A percentile compares a stretch with the other conserved stretches of the same genome.
Evolutionary conservation across 169 alveolate genomes (phyloP).

Genomic region (Plasmodium malariae): DNA sequence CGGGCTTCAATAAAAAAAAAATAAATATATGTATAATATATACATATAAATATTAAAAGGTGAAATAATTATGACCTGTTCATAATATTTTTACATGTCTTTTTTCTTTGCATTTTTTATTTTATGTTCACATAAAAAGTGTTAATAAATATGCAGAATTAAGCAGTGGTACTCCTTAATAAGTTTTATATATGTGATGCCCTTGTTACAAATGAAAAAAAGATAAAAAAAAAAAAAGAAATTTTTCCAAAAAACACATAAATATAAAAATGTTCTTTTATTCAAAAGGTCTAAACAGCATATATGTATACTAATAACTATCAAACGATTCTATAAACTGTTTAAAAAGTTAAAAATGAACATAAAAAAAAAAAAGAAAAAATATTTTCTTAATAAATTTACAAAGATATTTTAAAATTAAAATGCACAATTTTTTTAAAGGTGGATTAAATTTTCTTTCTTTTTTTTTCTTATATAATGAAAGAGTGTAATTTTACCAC

Average conservation of each 20-base stretch:
- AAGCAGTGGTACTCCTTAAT: not conserved
- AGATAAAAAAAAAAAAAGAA: not conserved
- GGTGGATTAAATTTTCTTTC: not conserved
- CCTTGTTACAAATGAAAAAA: not conserved
- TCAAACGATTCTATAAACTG: not conserved
- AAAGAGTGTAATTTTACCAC: too few relatives aligned
- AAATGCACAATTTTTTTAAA: not conserved
- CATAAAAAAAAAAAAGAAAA: too few relatives aligned
- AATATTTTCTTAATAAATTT: not conserved
- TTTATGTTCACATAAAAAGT: not conserved
- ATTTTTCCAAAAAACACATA: too few relatives aligned
- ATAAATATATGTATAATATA: too few relatives aligned
- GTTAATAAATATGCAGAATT: conserved; percentile 11
- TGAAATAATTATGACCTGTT: conserved; percentile 45
- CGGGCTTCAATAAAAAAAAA: too few relatives aligned
- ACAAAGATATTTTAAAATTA: not conserved
- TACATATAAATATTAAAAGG: conserved; percentile 5
- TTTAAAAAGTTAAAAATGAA: not conserved
- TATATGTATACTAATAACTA: too few relatives aligned
- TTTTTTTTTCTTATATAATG: not conserved
- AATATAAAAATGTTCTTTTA: too few relatives aligned
- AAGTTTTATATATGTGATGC: too few relatives aligned
- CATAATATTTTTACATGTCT: conserved; percentile 23
- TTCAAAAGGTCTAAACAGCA: too few relatives aligned
- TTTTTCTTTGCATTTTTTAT: conserved; percentile 4